Evolutionary conservation across 139 green algal species (phyloP), one percentile per base, ranked within the genome.

Genomic region (Chlorella sp.): DNA sequence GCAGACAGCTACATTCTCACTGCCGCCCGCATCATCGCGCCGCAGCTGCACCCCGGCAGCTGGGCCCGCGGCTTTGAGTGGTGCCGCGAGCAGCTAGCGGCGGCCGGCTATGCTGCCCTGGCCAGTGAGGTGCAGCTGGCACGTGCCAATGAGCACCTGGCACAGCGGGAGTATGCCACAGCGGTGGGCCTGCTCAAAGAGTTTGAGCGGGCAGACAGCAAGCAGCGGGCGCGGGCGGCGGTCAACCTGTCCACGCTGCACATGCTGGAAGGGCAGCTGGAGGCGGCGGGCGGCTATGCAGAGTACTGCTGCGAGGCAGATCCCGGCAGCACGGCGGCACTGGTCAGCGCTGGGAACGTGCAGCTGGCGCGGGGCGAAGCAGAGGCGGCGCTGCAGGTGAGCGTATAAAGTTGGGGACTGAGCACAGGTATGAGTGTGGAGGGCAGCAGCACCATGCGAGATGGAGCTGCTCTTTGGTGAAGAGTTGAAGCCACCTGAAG

Each of bases 171-270:
- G 58, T 95, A 96, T 79, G 88, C 92, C 43, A 82, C 86, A 36
- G 95, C 94, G 2, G 85, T 96, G 8, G 75, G 48, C 7, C 87
- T 95, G 28, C 95, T 96, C 83, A 96, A 92, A 87, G 90, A 93
- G n/a, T 98, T 98, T 89, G 94, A 97, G 88, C 93, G 91, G 64
- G 94, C 94, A 81, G 91, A 95, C 77, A 80, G 92, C 19, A 76
- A 85, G 44, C 80, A 96, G 80, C 90, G 93, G 78, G 93, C 94
- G 26, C 87, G 88, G 58, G 94, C 95, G 20, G 93, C 95, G 64
- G 96, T 93, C 80, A 97, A 96, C 83, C 90, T 98, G 72, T 89
- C 91, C 20, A 96, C 93, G 80, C 88, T 98, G 46, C 92, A 95
- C 89, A 88, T 93, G 62, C 86, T 96, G 72, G 94, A 98, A 89